These are phyloP conservation scores for Chrysochromulina parva DNA, from an alignment of 78 protist species.

Conservation along the genomic window DNA sequence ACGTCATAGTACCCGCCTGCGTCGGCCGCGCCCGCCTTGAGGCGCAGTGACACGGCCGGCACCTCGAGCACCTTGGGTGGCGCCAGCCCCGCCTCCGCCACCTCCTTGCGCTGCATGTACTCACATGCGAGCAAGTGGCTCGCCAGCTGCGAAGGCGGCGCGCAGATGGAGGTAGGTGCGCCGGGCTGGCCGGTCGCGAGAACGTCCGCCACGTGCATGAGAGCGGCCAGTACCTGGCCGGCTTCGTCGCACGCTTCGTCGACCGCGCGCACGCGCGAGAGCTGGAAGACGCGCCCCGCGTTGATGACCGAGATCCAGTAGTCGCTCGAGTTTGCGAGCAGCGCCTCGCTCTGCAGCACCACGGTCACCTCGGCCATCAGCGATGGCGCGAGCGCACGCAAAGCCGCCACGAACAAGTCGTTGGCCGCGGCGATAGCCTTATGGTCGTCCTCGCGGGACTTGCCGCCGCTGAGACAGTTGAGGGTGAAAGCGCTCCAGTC, in stretches of 20 bases:
- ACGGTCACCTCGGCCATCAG: neutral
- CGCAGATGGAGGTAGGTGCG: neutral
- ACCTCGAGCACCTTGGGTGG: neutral
- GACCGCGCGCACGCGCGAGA: neutral
- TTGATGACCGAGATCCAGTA: conserved; percentile 47
- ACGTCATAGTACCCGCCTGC: neutral
- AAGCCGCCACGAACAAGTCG: neutral
- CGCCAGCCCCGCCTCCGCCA: neutral
- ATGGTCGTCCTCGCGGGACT: neutral
- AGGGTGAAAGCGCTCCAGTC: conserved; percentile 38
- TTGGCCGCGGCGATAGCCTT: neutral
- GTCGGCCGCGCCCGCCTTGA: too few species aligned
- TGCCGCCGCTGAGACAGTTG: conserved; percentile 8
- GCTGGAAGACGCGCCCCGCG: conserved; percentile 1
- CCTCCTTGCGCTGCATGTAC: neutral
- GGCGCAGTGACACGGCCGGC: neutral
- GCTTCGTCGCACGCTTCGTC: neutral
- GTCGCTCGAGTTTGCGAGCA: neutral
- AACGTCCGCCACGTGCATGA: neutral
- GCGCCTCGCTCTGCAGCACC: neutral
- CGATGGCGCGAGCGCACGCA: neutral
- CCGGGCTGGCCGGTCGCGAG: neutral
- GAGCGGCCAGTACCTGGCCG: neutral
- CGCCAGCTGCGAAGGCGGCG: neutral
- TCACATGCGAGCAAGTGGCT: neutral